Evolutionary conservation across 495 filamentous ascomycete species (phyloP), one percentile per base, ranked within the genome.

Genomic region (Trypethelium eluteriae): DNA sequence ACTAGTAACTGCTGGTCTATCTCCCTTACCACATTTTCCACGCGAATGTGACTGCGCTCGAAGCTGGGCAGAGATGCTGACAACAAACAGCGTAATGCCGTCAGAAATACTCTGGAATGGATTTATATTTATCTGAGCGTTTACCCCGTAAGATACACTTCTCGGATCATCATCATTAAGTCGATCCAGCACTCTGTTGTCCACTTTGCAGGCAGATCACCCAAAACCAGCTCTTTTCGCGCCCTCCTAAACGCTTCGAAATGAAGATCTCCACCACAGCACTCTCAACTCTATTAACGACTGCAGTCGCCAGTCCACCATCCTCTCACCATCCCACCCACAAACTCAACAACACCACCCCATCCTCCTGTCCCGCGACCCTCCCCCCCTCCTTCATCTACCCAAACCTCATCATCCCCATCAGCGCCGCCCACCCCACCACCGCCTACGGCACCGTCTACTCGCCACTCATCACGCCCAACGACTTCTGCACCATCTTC

Each of bases 401-500:
- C 53, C 53, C 53, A 7, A 59, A 4, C 53, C n/a, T 36, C 25
- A 59, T 59, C 53, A 32, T 59, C n/a, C 53, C 53, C 53, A 32
- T 59, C 53, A 59, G 53, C 53, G 11, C 11, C 11, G 36, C 10
- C 7, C 53, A 18, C 5, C 53, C 53, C 5, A 18, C 34, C 53
- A 36, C 53, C 53, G 18, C 53, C 25, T 59, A 35, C 53, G 53
- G 53, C 53, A 59, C 53, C 25, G 32, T 36, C n/a, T 36, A 35
- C n/a, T 59, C 53, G 53, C 53, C 53, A 1, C 34, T 35, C 1
- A 14, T 59, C 4, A 35, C 53, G 1, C 53, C 53, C n/a, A 3
- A 14, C 25, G 53, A 59, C 66, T 53, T 62, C 62, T 49, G 59
- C 66, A 62, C 49, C 38, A 35, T 56, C 39, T 34, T 63, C 66